Conservation (phyloP, 1,284 basidiomycete species). For the Pulchroboletus neoregius region DNA sequence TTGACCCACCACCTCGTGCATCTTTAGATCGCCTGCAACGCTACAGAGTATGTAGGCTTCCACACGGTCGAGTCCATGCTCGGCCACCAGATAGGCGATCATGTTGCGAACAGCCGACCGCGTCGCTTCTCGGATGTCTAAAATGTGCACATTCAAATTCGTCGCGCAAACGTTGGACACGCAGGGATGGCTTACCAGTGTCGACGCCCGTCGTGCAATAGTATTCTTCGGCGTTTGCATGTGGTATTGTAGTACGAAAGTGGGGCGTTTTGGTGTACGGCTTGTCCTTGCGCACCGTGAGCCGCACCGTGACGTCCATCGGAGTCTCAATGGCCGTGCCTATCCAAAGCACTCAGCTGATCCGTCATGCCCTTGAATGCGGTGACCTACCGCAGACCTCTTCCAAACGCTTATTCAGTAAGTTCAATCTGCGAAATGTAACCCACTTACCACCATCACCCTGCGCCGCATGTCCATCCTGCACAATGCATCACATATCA, state of each 20-base stretch:
- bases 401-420: conserved; percentile 11
- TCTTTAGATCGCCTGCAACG: conserved; percentile 52
- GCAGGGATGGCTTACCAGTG: conserved; percentile 30
- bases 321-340: conserved; percentile 63
- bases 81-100: conserved; percentile 47
- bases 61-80: conserved; percentile 40
- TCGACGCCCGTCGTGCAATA: conserved; percentile 60
- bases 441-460: conserved; percentile 52
- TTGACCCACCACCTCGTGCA: conserved; percentile 58
- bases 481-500: conserved; percentile 17
- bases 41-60: conserved; percentile 63
- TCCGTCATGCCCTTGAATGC: background rate
- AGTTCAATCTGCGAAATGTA: background rate
- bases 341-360: conserved; percentile 17
- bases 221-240: conserved; percentile 37
- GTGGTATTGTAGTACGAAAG: conserved; percentile 37
- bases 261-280: conserved; percentile 57
- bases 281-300: conserved; percentile 54
- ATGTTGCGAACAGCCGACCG: conserved; percentile 53
- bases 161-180: background rate
- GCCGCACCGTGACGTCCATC: conserved; percentile 51
- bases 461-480: conserved; percentile 65
- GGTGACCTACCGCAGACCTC: conserved; percentile 51
- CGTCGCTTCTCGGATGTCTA: conserved; percentile 52
- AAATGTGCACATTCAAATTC: background rate